A percentile compares a stretch with the other conserved stretches of the same genome.
phyloP scores from a whole-genome alignment of 495 filamentous ascomycete genomes.

The Tuber brumale region DNA sequence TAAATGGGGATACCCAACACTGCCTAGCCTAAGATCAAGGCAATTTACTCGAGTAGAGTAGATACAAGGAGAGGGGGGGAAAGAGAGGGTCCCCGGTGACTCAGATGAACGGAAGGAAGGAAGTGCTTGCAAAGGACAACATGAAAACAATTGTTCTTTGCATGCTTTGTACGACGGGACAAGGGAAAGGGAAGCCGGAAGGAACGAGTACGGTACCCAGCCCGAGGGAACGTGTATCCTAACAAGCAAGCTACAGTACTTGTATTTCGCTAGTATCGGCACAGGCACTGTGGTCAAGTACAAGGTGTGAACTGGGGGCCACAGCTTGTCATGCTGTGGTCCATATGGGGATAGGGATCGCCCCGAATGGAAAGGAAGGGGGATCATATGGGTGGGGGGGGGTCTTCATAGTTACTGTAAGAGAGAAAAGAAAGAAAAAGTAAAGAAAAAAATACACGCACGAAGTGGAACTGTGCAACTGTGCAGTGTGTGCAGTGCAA shows the following conservation, averaged over 20 bases:
- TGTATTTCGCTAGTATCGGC: not conserved
- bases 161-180: not conserved
- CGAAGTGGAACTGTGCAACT: not conserved
- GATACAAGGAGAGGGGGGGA: not conserved
- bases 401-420: not conserved
- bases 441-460: not conserved
- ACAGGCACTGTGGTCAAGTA: not conserved
- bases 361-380: not conserved
- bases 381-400: not conserved
- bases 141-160: constrained; percentile 5
- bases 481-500: not conserved
- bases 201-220: not conserved
- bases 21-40: not conserved
- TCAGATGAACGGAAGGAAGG: constrained; percentile 3
- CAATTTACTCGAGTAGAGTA: not conserved
- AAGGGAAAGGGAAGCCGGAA: not conserved
- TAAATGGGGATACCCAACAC: not conserved
- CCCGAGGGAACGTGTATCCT: constrained; percentile 1
- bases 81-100: not conserved
- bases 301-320: constrained; percentile 1
- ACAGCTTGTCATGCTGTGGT: not conserved
- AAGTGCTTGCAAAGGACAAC: not conserved
- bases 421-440: not conserved
- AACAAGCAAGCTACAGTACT: not conserved
- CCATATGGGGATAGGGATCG: not conserved